Base-by-base conservation (phyloP, 2,329 filamentous ascomycete genomes). In the Cordyceps sp. region DNA sequence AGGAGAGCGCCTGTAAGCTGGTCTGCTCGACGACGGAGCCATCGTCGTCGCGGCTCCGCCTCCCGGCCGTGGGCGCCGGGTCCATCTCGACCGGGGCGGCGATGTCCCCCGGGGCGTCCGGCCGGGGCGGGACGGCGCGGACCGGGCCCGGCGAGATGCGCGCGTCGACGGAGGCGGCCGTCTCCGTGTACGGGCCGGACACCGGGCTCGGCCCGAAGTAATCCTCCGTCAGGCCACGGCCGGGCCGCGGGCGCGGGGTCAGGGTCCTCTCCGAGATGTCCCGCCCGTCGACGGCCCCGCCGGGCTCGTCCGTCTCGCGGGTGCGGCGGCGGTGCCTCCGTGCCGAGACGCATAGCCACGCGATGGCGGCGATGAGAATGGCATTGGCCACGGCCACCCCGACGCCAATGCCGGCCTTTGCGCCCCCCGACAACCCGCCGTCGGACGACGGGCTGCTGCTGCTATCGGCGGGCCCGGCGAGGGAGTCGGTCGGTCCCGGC, bases 351-450 rank as follows among this genome's bases (percentile, higher is more conserved):
- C 59, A 68, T 36, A 66, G 52, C 61, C 62, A 73, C 0, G 58
- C 53, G 13, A 59, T 37, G 4, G 43, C 43, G 4, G 55, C 64
- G 24, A 67, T 49, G 12, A 67, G 26, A 6, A 58, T 28, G 4
- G 55, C 51, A 2, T 52, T 56, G 19, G 52, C 62, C 0, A 66
- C 45, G 2, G 63, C 57, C 4, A 65, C 58, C 14, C 66, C 70
- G 1, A 65, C 54, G 6, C 62, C 68, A n/a, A 76, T 64, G 3
- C 70, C 70, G 0, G 64, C 67, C 42, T 64, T 69, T 3, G 66
- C 68, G 1, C 62, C 66, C 1, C 55, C 46, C 2, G 63, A 62
- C 6, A 71, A 45, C 3, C 46, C 46, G 3, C 34, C 36, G 18
- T 27, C 32, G 18, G 29, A 33, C 31, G 31, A 22, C 4, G 50